A percentile compares a stretch with the other conserved stretches of the same genome.
These are phyloP conservation scores for Fragaria ananassa DNA, from an alignment of 306 rosid species.

Conservation along the genomic window DNA sequence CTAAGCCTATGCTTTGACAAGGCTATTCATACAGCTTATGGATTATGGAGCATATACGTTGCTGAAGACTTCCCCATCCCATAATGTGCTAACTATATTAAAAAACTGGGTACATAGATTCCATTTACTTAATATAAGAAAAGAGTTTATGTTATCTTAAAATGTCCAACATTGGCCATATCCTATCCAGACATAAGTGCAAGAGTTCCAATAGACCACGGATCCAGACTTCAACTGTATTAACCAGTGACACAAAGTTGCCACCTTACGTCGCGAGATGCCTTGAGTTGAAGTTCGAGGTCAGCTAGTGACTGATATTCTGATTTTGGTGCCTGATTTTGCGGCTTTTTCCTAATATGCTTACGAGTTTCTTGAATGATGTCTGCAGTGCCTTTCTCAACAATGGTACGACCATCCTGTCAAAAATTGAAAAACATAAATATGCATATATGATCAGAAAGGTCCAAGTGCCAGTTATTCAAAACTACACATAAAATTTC, in stretches of 20 bases:
- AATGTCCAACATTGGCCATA: not conserved
- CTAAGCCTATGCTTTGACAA: not conserved
- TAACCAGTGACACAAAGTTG: slow-evolving; percentile 74
- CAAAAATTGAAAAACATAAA: not conserved
- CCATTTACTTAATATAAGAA: not conserved
- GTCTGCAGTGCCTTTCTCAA: slow-evolving; percentile 78
- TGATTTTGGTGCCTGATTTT: slow-evolving; percentile 43
- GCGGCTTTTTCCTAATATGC: slow-evolving; percentile 74
- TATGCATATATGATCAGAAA: slow-evolving; percentile 20
- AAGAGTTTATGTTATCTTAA: not conserved
- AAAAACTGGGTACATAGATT: not conserved
- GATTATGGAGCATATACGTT: not conserved
- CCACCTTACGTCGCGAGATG: slow-evolving; percentile 99
- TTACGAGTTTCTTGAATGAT: slow-evolving; percentile 94
- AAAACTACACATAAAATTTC: not conserved
- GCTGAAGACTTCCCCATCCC: not conserved
- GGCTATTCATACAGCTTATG: not conserved
- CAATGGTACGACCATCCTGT: slow-evolving; percentile 75
- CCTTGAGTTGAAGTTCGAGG: slow-evolving; percentile 94
- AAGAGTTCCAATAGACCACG: not conserved
- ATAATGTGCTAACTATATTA: not conserved
- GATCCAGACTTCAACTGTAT: slow-evolving; percentile 31
- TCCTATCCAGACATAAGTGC: not conserved
- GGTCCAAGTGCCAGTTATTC: not conserved
- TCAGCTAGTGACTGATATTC: slow-evolving; percentile 55